Base-by-base conservation (phyloP, 129 eudicot genomes). In the Arctium minus region DNA sequence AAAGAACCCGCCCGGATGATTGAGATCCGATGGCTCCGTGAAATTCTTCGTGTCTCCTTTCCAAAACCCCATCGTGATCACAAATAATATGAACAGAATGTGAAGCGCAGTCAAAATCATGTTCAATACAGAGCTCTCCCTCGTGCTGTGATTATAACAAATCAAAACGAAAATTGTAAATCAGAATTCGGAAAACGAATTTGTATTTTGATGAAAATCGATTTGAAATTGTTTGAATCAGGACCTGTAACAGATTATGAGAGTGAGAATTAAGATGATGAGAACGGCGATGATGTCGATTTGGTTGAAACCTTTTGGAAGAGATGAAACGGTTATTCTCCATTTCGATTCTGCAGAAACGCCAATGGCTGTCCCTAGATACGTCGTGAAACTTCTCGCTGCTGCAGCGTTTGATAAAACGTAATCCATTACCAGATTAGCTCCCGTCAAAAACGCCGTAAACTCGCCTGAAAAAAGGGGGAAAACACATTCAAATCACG, bases 351-450 rank as follows among this genome's bases (percentile, higher is more conserved):
- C 88, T 0, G 89, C 84, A 0, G 98, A 91, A 30, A 96, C 72
- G 0, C 99, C 99, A 9, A 96, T 70, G 5, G 98, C 95, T 17
- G 98, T 92, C 37, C 93, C 91, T 31, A 96, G 81, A 79, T 96
- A 96, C 3, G 92, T 91, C 18, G 99, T 96, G 80, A 96, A 89
- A 36, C 98, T 94, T 81, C 99, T 83, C 5, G 99, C 98, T 8
- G 91, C 97, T 7, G 99, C 99, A 1, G 99, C 99, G 79, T 96
- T 96, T 35, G 99, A 96, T 70, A 96, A 68, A 0, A 96, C 98
- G 73, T 96, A 96, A 68, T 96, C 99, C 82, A 93, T 83, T 0
- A 96, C 88, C 32, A 96, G 88, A 88, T 96, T 96, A 10, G 98
- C 95, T 35, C 99, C 99, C 4, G 94, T 88, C 17, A 96, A 15